Percentiles rank a stretch among this genome's conserved stretches.
Evolutionary conservation across 306 rosid species (phyloP).

Genomic region (Castanea mollissima): DNA sequence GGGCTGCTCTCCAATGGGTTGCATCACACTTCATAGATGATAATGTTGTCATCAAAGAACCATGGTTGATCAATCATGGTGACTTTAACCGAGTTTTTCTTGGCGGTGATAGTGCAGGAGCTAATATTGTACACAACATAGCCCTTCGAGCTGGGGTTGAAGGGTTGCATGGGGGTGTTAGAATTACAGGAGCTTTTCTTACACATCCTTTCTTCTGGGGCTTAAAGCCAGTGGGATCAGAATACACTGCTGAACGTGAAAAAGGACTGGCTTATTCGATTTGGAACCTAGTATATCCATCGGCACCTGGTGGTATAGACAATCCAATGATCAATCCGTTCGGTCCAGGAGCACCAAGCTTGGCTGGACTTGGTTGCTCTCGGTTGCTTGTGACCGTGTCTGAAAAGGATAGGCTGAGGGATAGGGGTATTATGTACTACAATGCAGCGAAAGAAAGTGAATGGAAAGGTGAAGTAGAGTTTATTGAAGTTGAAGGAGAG

Average conservation of each 20-base stretch:
- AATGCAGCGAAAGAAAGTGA: constrained; percentile 41
- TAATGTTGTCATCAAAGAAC: background rate
- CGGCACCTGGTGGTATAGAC: constrained; percentile 39
- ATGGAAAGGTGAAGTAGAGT: constrained; percentile 45
- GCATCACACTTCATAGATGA: constrained; percentile 25
- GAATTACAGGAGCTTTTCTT: constrained; percentile 24
- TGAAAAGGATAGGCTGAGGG: constrained; percentile 42
- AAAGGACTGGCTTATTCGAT: constrained; percentile 1
- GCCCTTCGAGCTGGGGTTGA: constrained; percentile 33
- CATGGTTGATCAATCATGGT: constrained; percentile 18
- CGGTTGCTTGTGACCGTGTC: constrained; percentile 37
- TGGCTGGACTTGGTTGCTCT: constrained; percentile 32
- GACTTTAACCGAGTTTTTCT: constrained; percentile 28
- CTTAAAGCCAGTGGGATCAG: constrained; percentile 32
- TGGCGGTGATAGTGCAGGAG: constrained; percentile 48
- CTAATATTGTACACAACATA: constrained; percentile 31
- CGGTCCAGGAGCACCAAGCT: constrained; percentile 32
- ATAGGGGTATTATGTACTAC: constrained; percentile 41
- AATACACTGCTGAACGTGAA: constrained; percentile 21
- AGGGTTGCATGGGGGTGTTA: constrained; percentile 25
- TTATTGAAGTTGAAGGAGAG: constrained; percentile 33
- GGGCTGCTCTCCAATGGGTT: constrained; percentile 39
- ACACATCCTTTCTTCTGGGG: constrained; percentile 43
- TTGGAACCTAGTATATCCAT: constrained; percentile 40
- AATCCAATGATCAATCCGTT: constrained; percentile 46